Percentiles rank a stretch among this genome's conserved stretches.
These are phyloP conservation scores for Sclerotinia subarctica DNA, from an alignment of 2,329 filamentous ascomycete genomes.

Conservation along the genomic window DNA sequence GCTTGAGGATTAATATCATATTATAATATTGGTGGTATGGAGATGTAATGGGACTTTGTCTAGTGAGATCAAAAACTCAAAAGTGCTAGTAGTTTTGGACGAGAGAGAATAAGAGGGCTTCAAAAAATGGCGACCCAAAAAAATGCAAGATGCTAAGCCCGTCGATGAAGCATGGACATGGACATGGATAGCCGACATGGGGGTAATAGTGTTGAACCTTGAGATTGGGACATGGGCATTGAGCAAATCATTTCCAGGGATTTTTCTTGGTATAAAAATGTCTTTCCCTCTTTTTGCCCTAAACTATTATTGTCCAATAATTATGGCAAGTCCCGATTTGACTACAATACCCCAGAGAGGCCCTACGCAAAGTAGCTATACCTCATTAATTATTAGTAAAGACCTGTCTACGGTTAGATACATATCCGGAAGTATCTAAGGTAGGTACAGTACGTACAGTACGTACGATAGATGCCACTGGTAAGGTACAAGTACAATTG, in stretches of 20 bases:
- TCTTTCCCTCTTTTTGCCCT: background rate
- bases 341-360: conserved; percentile 11
- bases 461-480: background rate
- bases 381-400: background rate
- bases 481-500: background rate
- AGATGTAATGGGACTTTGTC: conserved; percentile 8
- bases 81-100: conserved; percentile 1
- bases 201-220: background rate
- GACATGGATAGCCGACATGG: background rate
- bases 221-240: conserved; percentile 9
- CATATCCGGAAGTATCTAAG: background rate
- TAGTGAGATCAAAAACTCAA: conserved; percentile 9
- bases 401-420: background rate
- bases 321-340: background rate
- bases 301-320: background rate
- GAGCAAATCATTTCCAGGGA: conserved; percentile 13
- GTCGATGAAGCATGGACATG: conserved; percentile 14
- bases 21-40: conserved; percentile 9
- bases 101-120: background rate
- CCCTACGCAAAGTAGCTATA: background rate
- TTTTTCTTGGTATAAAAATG: background rate
- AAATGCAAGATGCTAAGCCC: conserved; percentile 15
- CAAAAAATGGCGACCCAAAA: conserved; percentile 10
- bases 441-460: background rate
- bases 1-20: conserved; percentile 13